These are phyloP conservation scores for Saccharomyces paradoxus DNA, from an alignment of 805 yeast species.

Conservation along the genomic window DNA sequence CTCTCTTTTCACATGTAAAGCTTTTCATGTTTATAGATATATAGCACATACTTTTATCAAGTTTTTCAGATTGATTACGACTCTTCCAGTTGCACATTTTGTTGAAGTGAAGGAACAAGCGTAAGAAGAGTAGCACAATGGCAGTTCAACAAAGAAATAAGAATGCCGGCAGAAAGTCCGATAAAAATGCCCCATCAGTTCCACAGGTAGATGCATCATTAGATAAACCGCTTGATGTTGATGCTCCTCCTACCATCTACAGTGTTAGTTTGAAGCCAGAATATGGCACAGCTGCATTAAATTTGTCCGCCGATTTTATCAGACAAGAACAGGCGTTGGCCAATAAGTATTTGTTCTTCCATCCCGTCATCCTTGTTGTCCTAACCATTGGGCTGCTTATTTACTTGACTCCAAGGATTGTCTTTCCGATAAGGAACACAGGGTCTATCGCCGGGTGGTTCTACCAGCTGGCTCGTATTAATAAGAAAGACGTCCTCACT, in stretches of 20 bases:
- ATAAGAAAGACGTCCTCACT: constrained; percentile 26
- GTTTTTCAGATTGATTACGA: neutral
- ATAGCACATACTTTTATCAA: neutral
- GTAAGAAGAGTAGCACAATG: neutral
- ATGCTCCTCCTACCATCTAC: constrained; percentile 45
- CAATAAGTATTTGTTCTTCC: constrained; percentile 40
- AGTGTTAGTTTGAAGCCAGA: constrained; percentile 47
- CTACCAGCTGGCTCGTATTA: constrained; percentile 19
- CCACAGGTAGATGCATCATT: constrained; percentile 46
- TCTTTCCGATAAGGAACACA: constrained; percentile 15
- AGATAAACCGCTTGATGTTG: constrained; percentile 45
- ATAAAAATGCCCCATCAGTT: neutral
- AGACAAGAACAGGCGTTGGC: constrained; percentile 38
- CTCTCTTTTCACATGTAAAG: neutral
- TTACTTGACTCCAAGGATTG: constrained; percentile 16
- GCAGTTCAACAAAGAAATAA: neutral
- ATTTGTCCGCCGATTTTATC: constrained; percentile 55
- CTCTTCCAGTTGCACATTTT: neutral
- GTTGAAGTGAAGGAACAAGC: neutral
- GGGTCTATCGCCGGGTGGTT: constrained; percentile 16
- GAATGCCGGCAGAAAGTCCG: neutral
- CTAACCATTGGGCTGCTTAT: constrained; percentile 13
- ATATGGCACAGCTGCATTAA: constrained; percentile 50
- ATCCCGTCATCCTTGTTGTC: constrained; percentile 34
- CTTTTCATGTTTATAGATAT: neutral